Percentiles rank a stretch among this genome's conserved stretches.
Conservation (phyloP, 768 basidiomycete species). For the Lactarius quietus region DNA sequence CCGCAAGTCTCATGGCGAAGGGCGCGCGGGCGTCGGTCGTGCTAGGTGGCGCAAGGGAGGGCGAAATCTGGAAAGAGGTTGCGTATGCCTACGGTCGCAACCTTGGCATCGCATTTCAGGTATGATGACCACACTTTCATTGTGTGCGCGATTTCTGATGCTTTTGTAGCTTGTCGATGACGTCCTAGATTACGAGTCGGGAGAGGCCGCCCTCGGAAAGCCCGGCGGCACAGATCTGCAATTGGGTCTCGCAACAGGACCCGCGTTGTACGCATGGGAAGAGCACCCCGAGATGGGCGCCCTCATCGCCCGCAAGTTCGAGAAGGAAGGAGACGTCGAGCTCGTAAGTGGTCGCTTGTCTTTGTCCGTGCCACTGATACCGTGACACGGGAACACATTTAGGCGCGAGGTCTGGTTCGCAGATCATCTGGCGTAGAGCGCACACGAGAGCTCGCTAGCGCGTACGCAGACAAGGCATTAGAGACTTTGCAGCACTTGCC, state of each 20-base stretch:
- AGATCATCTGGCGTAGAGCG: slow-evolving; percentile 72
- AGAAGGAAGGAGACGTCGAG: slow-evolving; percentile 74
- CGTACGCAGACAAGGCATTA: slow-evolving; percentile 74
- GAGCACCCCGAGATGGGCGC: slow-evolving; percentile 73
- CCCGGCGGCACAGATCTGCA: slow-evolving; percentile 68
- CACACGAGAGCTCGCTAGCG: slow-evolving; percentile 69
- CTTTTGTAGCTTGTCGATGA: slow-evolving; percentile 83
- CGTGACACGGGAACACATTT: neutral
- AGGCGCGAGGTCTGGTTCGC: slow-evolving; percentile 69
- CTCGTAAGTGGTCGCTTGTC: slow-evolving; percentile 43
- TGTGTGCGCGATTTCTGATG: neutral
- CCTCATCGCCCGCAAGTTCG: slow-evolving; percentile 77
- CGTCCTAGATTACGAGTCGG: slow-evolving; percentile 87
- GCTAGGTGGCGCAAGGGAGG: slow-evolving; percentile 75
- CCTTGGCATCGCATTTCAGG: slow-evolving; percentile 95
- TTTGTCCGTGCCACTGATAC: neutral
- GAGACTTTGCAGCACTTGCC: slow-evolving; percentile 68
- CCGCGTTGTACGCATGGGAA: slow-evolving; percentile 83
- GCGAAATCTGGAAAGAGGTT: slow-evolving; percentile 82
- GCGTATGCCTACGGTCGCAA: slow-evolving; percentile 91
- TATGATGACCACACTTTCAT: slow-evolving; percentile 31
- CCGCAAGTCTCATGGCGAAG: slow-evolving; percentile 89
- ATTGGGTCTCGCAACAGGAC: slow-evolving; percentile 74
- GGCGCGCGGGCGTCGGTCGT: slow-evolving; percentile 78
- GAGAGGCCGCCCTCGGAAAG: slow-evolving; percentile 73